These are phyloP conservation scores for Cardamine chenopodiifolia DNA, from an alignment of 345 rosid genomes.

Conservation along the genomic window DNA sequence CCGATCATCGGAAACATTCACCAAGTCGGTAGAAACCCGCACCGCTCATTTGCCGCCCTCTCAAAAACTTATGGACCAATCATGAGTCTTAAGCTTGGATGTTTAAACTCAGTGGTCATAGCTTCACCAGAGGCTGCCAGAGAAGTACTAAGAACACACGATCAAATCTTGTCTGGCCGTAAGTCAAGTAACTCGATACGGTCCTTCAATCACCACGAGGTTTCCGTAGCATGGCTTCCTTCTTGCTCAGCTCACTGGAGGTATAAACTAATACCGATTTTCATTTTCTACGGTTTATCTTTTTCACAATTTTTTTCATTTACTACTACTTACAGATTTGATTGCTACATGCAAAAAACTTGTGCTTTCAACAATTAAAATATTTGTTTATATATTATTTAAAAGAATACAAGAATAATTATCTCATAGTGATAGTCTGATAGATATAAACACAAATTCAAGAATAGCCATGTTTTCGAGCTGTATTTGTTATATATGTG, in stretches of 20 bases:
- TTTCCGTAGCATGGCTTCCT: constrained; percentile 14
- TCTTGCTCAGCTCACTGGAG: background rate
- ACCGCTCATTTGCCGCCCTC: constrained; percentile 37
- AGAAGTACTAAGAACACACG: constrained; percentile 37
- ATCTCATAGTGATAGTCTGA: background rate
- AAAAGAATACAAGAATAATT: background rate
- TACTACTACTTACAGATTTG: background rate
- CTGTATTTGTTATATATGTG: background rate
- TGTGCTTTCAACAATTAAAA: background rate
- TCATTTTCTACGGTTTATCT: background rate
- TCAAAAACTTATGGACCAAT: constrained; percentile 48
- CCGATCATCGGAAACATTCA: constrained; percentile 51
- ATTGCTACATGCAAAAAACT: background rate
- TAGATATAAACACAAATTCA: background rate
- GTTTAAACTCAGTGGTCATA: constrained; percentile 21
- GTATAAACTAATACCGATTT: background rate
- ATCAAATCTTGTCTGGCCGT: constrained; percentile 30
- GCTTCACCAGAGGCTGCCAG: constrained; percentile 29
- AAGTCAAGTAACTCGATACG: background rate
- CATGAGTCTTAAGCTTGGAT: constrained; percentile 42
- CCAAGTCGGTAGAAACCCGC: constrained; percentile 40
- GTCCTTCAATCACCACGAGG: constrained; percentile 23
- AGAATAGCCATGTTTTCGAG: background rate
- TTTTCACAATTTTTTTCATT: background rate
- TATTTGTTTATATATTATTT: background rate